phyloP scores from a whole-genome alignment of 2,329 filamentous ascomycete species.

The Pochonia chlamydosporia region DNA sequence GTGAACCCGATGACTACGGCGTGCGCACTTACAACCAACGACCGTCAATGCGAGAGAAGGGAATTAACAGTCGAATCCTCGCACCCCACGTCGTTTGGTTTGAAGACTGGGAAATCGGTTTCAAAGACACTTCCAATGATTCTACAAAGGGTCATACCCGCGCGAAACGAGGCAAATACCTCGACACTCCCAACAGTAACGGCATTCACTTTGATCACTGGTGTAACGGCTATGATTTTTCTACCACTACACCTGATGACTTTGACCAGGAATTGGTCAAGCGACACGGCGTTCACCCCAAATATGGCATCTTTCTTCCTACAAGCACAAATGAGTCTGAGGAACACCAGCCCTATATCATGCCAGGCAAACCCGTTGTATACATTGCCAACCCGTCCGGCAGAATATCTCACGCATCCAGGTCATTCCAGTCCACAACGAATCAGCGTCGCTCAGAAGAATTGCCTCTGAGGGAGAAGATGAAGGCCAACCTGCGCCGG shows the following conservation, averaged over 20 bases:
- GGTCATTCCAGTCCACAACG: slow-evolving; percentile 31
- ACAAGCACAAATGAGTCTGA: slow-evolving; percentile 40
- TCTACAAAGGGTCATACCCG: slow-evolving; percentile 46
- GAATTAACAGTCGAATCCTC: slow-evolving; percentile 49
- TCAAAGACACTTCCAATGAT: slow-evolving; percentile 53
- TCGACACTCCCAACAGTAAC: slow-evolving; percentile 47
- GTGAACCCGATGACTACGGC: slow-evolving; percentile 46
- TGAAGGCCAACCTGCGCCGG: slow-evolving; percentile 27
- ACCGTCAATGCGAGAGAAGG: slow-evolving; percentile 33
- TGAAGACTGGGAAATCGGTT: slow-evolving; percentile 51
- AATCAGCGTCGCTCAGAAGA: slow-evolving; percentile 29
- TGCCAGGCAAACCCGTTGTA: slow-evolving; percentile 42
- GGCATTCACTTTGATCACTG: slow-evolving; percentile 50
- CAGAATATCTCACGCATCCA: slow-evolving; percentile 42
- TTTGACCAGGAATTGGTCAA: slow-evolving; percentile 45
- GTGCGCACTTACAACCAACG: slow-evolving; percentile 37
- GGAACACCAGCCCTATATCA: slow-evolving; percentile 31
- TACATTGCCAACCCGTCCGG: slow-evolving; percentile 42
- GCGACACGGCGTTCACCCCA: slow-evolving; percentile 46
- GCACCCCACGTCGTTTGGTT: slow-evolving; percentile 41
- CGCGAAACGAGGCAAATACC: slow-evolving; percentile 46
- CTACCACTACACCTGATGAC: slow-evolving; percentile 40
- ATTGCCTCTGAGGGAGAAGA: slow-evolving; percentile 26
- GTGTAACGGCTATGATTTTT: slow-evolving; percentile 47
- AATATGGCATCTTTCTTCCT: slow-evolving; percentile 46